Conservation (phyloP, 1,284 basidiomycete genomes). For the Trichosporon sp. region DNA sequence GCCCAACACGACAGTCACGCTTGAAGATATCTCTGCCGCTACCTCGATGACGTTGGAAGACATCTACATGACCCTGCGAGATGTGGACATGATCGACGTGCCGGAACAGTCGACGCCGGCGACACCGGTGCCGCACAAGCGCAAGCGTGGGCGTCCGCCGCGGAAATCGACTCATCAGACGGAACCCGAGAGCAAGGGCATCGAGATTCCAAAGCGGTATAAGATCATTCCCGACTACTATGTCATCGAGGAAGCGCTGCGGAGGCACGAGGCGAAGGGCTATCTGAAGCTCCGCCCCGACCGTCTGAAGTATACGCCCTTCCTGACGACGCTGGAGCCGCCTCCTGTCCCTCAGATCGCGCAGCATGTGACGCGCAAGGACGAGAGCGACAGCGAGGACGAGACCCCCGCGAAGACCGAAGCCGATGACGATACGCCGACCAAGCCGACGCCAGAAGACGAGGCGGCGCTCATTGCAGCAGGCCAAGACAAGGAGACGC, state of each 20-base stretch:
- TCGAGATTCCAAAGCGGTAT: constrained; percentile 60
- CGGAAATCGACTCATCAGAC: constrained; percentile 9
- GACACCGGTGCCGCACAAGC: not conserved
- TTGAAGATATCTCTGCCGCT: constrained; percentile 75
- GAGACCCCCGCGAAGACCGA: not conserved
- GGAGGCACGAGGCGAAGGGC: constrained; percentile 70
- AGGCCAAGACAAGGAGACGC: constrained; percentile 37
- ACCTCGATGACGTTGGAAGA: constrained; percentile 93
- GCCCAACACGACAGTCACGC: constrained; percentile 64
- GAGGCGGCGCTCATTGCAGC: constrained; percentile 11
- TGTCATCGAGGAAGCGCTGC: constrained; percentile 62
- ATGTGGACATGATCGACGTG: constrained; percentile 68
- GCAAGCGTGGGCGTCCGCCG: constrained; percentile 14
- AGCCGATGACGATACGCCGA: not conserved
- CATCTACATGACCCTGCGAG: constrained; percentile 68
- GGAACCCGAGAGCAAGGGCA: constrained; percentile 32
- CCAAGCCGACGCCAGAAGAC: constrained; percentile 11
- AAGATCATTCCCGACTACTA: constrained; percentile 75
- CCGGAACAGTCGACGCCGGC: not conserved
- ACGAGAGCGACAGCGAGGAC: not conserved
- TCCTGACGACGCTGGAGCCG: constrained; percentile 55
- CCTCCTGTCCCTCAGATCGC: not conserved
- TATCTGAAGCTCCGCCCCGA: constrained; percentile 75
- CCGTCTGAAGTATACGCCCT: constrained; percentile 91
- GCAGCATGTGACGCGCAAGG: not conserved